Base-by-base conservation (phyloP, 1,139 yeast genomes). In the Scheffersomyces segobiensis region DNA sequence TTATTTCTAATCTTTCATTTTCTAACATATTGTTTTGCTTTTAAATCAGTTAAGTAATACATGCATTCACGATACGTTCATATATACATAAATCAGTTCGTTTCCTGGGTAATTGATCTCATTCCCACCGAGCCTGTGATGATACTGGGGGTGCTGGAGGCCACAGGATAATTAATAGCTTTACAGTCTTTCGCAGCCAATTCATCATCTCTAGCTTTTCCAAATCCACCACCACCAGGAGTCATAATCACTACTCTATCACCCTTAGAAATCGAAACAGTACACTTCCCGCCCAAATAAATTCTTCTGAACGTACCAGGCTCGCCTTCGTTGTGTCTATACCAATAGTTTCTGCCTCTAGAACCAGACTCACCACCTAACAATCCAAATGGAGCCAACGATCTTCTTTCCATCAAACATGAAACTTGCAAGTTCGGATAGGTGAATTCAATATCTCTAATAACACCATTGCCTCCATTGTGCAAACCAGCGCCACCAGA, bases 181-280 rank as follows among this genome's bases (percentile, higher is more conserved):
- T 52, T 20, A 7, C 56, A 46, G 4, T 57, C 60, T 5, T 50
- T 58, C 17, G 52, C 53, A 4, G 39, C 42, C 46, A 52, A 39
- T 24, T 56, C 57, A n/a, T 50, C 54, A 46, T 57, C 58, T 3
- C 62, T 52, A 5, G 65, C 24, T 20, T 21, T 54, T 1, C 84
- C 84, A 67, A 68, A 81, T 2, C 84, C 84, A n/a, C 84, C 84
- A 18, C 84, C 84, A 22, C 84, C 84, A 0, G 84, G 84, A 0
- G 84, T 78, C 69, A 67, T 65, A 47, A 81, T 79, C 1, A 78
- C 67, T 5, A 81, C 71, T 57, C 83, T 68, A 59, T 81, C 84
- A 7, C 84, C 84, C 55, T 73, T 74, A 3, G 63, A 62, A 12
- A 79, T 76, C 57, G 67, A 71, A 6, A 80, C 77, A 1, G 81